Base-by-base conservation (phyloP, 352 stramenopile species). In the Pythium vanterpoolii region DNA sequence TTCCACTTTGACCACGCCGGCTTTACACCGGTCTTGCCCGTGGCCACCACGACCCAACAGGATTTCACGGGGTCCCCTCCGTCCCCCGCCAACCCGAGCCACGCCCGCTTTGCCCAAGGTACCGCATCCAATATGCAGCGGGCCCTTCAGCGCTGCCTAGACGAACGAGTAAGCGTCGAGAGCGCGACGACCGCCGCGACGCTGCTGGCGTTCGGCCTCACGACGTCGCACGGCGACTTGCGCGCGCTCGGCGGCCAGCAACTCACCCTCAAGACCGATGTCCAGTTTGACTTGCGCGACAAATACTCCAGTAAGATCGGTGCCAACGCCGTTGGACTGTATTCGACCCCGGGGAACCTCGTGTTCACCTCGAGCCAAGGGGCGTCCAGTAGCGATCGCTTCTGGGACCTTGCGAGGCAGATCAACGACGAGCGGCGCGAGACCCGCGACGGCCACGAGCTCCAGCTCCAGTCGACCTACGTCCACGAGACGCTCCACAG, bases 381-480 rank as follows among this genome's bases (percentile, higher is more conserved):
- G 7, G 64, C 79, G 11, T 42, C 68, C 4, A 44, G 68, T 0
- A 64, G 69, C 27, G 60, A 43, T 5, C 53, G 60, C 18, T 88
- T 88, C 52, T 88, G 78, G 78, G 72, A 80, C 19, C 44, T 86
- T 3, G 76, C 74, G 8, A 72, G 76, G 19, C 72, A 73, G 44
- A 71, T 74, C n/a, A 74, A 86, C 10, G 70, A 72, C 44, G 78
- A 88, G 45, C 73, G 66, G 28, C 56, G 74, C 27, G 77, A 69
- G 24, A 48, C 69, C 18, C 34, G 78, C 11, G 48, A 81, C 11
- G 61, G 71, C n/a, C 77, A 86, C 55, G 77, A 87, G 54, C 62
- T 86, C 51, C 79, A 81, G 51, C 67, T 87, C 40, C 78, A 88
- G 64, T 78, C 72, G 6, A 68, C 85, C 13, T 88, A 76, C 53